A percentile compares a stretch with the other conserved stretches of the same genome.
phyloP scores from a whole-genome alignment of 2,329 filamentous ascomycete species.

The Dactylellina parvicollis region DNA sequence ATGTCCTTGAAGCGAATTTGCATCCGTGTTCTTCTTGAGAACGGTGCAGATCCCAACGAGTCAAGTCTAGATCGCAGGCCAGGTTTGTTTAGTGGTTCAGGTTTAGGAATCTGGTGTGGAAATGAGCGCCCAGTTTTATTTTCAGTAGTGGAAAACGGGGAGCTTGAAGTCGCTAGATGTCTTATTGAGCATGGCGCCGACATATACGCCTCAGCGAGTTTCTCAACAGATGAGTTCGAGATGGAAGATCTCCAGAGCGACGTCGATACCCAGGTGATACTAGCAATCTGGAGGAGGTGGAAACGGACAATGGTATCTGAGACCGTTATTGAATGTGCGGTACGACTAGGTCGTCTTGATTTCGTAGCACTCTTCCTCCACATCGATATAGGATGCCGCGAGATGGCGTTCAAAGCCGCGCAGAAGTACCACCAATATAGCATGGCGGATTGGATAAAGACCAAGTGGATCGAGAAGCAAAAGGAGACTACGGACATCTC shows the following conservation, averaged over 20 bases:
- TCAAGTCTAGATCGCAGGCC: background rate
- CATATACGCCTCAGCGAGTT: background rate
- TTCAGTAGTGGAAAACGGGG: background rate
- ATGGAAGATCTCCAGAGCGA: background rate
- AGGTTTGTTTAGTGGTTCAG: background rate
- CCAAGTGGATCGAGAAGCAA: slow-evolving; percentile 6
- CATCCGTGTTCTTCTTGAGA: background rate
- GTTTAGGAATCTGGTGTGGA: background rate
- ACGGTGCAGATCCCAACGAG: background rate
- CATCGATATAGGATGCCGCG: background rate
- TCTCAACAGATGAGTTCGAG: background rate
- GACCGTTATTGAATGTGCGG: background rate
- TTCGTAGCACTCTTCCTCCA: slow-evolving; percentile 14
- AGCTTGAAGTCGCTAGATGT: background rate
- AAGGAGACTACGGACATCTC: background rate
- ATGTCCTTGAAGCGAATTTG: background rate
- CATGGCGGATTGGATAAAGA: slow-evolving; percentile 8
- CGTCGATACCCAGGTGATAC: background rate
- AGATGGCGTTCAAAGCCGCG: background rate
- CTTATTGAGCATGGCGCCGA: slow-evolving; percentile 19
- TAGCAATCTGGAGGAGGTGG: background rate
- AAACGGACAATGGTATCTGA: background rate
- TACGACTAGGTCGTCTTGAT: slow-evolving; percentile 7
- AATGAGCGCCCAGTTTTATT: background rate
- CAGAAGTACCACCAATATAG: background rate